Evolutionary conservation across 2,329 filamentous ascomycete species (phyloP).

Genomic region (Zelopaecilomyces penicillatus): DNA sequence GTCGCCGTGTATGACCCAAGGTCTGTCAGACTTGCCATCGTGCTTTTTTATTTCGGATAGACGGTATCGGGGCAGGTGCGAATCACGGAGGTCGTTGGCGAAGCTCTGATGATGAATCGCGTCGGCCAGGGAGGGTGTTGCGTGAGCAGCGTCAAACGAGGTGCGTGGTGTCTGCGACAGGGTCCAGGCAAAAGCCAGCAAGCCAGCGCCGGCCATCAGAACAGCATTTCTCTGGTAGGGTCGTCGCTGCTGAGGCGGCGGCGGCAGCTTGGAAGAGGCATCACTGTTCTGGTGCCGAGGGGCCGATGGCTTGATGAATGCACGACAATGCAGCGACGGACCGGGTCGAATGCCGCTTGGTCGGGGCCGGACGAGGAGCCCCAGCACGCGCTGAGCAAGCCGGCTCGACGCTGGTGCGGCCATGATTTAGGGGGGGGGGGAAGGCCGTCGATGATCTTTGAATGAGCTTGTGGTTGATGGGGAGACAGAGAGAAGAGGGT

Average conservation of each 20-base stretch:
- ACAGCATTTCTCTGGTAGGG: constrained; percentile 2
- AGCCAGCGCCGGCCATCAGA: constrained; percentile 4
- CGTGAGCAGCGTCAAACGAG: constrained; percentile 3
- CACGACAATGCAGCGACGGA: neutral
- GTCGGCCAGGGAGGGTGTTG: neutral
- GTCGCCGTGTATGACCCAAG: constrained; percentile 57
- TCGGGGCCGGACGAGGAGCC: neutral
- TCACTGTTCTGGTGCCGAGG: neutral
- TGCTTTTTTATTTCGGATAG: constrained; percentile 45
- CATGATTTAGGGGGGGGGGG: no score
- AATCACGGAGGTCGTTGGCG: constrained; percentile 18
- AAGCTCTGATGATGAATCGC: neutral
- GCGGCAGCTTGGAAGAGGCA: neutral
- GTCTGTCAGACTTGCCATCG: constrained; percentile 41
- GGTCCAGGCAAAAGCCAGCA: constrained; percentile 4
- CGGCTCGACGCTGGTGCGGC: neutral
- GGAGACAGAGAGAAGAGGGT: no score
- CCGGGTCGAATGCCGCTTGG: neutral
- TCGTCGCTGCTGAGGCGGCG: neutral
- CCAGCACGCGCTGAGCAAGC: constrained; percentile 3
- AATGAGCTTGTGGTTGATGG: no score
- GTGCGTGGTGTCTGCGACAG: constrained; percentile 4
- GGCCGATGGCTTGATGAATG: constrained; percentile 3
- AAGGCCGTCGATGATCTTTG: no score
- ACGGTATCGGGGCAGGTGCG: constrained; percentile 39